Conservation (phyloP, 352 stramenopile genomes). For the Pythium apleroticum region DNA sequence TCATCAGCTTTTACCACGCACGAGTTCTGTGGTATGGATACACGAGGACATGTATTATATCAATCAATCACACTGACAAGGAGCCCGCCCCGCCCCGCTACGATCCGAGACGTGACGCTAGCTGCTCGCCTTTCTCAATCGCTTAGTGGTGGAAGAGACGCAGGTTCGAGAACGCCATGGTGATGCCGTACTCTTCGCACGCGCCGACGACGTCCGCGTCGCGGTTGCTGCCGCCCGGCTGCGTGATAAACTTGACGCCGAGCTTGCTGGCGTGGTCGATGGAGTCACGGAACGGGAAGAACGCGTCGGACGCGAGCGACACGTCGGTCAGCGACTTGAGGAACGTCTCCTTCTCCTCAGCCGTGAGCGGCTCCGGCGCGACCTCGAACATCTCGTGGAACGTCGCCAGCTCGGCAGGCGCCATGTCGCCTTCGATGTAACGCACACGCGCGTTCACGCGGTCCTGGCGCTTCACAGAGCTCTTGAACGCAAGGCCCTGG, state of each 20-base stretch:
- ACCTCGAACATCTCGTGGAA: conserved; percentile 97
- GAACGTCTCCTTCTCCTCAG: conserved; percentile 95
- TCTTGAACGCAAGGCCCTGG: conserved; percentile 95
- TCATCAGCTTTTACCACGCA: too few species aligned
- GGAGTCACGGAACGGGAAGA: conserved; percentile 99
- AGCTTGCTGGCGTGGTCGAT: conserved; percentile 97
- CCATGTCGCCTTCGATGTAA: conserved; percentile 99
- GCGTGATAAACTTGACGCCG: conserved; percentile 97
- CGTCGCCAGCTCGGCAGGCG: conserved; percentile 90
- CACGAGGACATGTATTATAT: conserved; percentile 3
- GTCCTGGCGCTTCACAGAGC: conserved; percentile 97
- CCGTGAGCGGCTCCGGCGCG: conserved; percentile 92
- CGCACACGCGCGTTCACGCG: conserved; percentile 98
- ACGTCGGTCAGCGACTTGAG: conserved; percentile 89
- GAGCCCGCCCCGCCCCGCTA: not conserved
- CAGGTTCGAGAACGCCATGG: conserved; percentile 98
- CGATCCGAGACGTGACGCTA: not conserved
- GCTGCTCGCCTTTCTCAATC: not conserved
- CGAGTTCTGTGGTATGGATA: not conserved
- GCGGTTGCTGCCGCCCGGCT: conserved; percentile 90
- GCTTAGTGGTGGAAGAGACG: conserved; percentile 99
- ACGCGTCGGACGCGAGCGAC: conserved; percentile 97
- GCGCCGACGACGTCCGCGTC: conserved; percentile 92
- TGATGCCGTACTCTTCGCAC: conserved; percentile 98
- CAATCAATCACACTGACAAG: conserved; percentile 4